Evolutionary conservation across 2,329 filamentous ascomycete genomes (phyloP).

Genomic region (Chalaropsis thielavioides): DNA sequence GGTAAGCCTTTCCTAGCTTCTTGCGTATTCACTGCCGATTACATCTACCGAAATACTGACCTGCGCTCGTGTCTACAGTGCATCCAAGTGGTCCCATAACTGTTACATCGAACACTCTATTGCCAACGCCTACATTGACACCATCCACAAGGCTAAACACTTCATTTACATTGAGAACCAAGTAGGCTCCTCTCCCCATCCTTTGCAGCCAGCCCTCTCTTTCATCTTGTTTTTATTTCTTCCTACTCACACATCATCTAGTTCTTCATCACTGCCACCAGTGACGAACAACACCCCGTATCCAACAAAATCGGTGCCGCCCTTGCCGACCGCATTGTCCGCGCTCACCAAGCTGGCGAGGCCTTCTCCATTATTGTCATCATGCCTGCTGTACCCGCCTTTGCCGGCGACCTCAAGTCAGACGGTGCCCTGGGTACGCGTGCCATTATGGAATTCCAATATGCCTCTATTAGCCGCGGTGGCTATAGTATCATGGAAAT

Average conservation of each 20-base stretch:
- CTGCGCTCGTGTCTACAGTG: conserved; percentile 23
- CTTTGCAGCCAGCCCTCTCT: too few relatives aligned
- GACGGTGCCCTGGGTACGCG: conserved; percentile 62
- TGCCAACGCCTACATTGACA: conserved; percentile 65
- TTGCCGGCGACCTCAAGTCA: conserved; percentile 62
- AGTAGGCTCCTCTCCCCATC: conserved; percentile 22
- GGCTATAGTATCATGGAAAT: conserved; percentile 65
- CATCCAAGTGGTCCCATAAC: conserved; percentile 38
- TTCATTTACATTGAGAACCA: conserved; percentile 72
- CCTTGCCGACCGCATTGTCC: conserved; percentile 62
- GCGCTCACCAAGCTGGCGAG: conserved; percentile 50
- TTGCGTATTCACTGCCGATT: neutral
- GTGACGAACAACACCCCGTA: conserved; percentile 54
- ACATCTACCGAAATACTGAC: neutral
- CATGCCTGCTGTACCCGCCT: conserved; percentile 69
- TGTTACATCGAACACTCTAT: conserved; percentile 57
- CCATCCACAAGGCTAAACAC: conserved; percentile 53
- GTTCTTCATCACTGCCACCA: conserved; percentile 78
- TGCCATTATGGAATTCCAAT: conserved; percentile 82
- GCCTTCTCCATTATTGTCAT: conserved; percentile 61
- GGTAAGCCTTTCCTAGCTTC: conserved; percentile 24
- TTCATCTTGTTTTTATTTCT: neutral
- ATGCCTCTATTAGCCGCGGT: conserved; percentile 62
- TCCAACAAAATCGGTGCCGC: conserved; percentile 65
- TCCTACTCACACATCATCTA: conserved; percentile 24